These are phyloP conservation scores for Fusarium foetens DNA, from an alignment of 2,329 filamentous ascomycete species.

Conservation along the genomic window DNA sequence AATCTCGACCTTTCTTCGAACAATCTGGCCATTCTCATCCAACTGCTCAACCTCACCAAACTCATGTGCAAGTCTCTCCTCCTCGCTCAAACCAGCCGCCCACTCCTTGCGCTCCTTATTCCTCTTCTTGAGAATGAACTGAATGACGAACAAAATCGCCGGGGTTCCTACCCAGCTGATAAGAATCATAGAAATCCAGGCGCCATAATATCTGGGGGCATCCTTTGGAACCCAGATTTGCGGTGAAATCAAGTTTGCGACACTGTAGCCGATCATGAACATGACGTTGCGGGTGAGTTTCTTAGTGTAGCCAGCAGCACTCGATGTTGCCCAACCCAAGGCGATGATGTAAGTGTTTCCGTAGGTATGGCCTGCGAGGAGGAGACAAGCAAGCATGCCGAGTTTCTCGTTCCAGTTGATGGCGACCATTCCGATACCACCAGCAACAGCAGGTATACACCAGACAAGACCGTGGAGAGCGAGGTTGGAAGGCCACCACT, in stretches of 20 bases:
- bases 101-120: conserved; percentile 45
- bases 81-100: conserved; percentile 9
- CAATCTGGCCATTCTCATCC: conserved; percentile 46
- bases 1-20: conserved; percentile 49
- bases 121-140: conserved; percentile 45
- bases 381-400: conserved; percentile 39
- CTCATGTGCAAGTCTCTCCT: conserved; percentile 40
- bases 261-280: conserved; percentile 52
- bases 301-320: conserved; percentile 43
- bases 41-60: conserved; percentile 40
- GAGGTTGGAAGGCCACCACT: conserved; percentile 45
- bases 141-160: conserved; percentile 48
- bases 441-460: conserved; percentile 43
- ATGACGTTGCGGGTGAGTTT: conserved; percentile 55
- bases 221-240: conserved; percentile 50
- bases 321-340: conserved; percentile 15
- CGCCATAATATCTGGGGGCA: conserved; percentile 43
- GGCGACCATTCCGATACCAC: conserved; percentile 46
- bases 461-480: conserved; percentile 46
- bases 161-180: conserved; percentile 51
- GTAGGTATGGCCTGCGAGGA: conserved; percentile 50
- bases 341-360: conserved; percentile 30
- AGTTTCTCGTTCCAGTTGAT: conserved; percentile 41
- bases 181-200: conserved; percentile 42
- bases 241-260: conserved; percentile 51